phyloP scores from a whole-genome alignment of 768 basidiomycete genomes.

The Russula brevipes region DNA sequence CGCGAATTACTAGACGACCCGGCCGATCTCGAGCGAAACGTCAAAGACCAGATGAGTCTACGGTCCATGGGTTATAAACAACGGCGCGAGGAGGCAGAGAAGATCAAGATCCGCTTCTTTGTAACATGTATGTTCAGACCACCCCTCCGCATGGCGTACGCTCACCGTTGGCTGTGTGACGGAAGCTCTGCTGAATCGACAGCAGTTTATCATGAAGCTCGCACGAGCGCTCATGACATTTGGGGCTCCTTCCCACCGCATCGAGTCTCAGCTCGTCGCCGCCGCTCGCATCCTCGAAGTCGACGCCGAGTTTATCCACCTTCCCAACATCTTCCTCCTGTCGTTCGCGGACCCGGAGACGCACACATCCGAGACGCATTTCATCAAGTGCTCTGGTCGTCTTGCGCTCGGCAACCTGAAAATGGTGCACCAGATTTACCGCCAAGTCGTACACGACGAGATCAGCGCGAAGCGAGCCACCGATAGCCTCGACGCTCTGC shows the following conservation, averaged over 20 bases:
- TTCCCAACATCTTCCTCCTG: conserved; percentile 72
- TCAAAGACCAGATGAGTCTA: conserved; percentile 31
- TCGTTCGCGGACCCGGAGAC: conserved; percentile 85
- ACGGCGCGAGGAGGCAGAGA: conserved; percentile 56
- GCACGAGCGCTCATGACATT: conserved; percentile 85
- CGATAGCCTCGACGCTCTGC: conserved; percentile 53
- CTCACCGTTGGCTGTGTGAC: conserved; percentile 16
- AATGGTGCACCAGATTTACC: conserved; percentile 78
- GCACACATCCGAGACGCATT: conserved; percentile 80
- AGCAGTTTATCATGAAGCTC: conserved; percentile 80
- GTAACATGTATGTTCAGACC: conserved; percentile 48
- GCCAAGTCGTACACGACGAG: conserved; percentile 83
- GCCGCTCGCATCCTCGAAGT: conserved; percentile 87
- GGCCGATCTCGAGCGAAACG: conserved; percentile 53
- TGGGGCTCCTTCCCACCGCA: conserved; percentile 86
- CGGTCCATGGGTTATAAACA: conserved; percentile 58
- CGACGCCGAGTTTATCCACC: conserved; percentile 82
- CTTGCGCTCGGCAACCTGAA: conserved; percentile 81
- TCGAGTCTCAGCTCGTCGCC: conserved; percentile 84
- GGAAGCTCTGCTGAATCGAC: conserved; percentile 74
- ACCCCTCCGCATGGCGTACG: background rate
- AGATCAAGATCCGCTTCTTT: conserved; percentile 63
- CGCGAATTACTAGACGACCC: conserved; percentile 48
- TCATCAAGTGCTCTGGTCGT: conserved; percentile 69
- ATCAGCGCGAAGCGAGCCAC: conserved; percentile 74